Evolutionary conservation across 1,284 basidiomycete species (phyloP), one percentile per base, ranked within the genome.

Genomic region (Fomitopsis palustris): DNA sequence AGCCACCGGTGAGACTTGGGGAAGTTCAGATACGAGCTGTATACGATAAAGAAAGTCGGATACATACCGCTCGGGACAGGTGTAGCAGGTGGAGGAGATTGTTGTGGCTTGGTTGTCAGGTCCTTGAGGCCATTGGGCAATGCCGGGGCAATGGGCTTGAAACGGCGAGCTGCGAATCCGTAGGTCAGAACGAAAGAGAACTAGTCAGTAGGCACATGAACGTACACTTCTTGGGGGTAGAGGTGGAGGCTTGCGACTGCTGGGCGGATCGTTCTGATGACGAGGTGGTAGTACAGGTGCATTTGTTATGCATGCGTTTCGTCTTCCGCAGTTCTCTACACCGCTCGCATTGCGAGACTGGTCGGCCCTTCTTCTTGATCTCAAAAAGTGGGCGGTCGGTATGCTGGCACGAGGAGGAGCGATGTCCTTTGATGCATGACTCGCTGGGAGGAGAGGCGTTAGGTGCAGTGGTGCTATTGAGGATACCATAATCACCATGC

Each of bases 371-470:
- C 85, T 88, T 89, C 79, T 91, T 88, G 67, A 91, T 86, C 74
- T 92, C 88, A 70, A 86, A 91, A 55, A 92, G 77, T 27, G 90
- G 85, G 42, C 90, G 81, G 68, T 90, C 88, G 61, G 83, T 86
- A 71, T 92, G 90, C 59, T 85, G 84, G 73, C 90, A 92, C 51
- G 83, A 80, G 9, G 88, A 89, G 14, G 89, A 90, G 39, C 90
- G 85, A 75, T 92, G 90, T 12, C 90, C 90, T 73, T 92, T 92
- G 74, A 92, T 92, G 75, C 90, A 92, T 45, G 88, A 88, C 73
- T 88, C 88, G 69, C 89, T 91, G 27, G 17, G 55, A 49, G 19
- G 23, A 21, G 27, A 9, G n/a, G 55, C 27, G 62, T 56, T 64
- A 53, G 65, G 63, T 59, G 47, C 41, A 37, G 47, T 16, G 41